Evolutionary conservation across 108 stramenopile genomes (phyloP).

Genomic region (Cyclotella choctawhatcheeana): DNA sequence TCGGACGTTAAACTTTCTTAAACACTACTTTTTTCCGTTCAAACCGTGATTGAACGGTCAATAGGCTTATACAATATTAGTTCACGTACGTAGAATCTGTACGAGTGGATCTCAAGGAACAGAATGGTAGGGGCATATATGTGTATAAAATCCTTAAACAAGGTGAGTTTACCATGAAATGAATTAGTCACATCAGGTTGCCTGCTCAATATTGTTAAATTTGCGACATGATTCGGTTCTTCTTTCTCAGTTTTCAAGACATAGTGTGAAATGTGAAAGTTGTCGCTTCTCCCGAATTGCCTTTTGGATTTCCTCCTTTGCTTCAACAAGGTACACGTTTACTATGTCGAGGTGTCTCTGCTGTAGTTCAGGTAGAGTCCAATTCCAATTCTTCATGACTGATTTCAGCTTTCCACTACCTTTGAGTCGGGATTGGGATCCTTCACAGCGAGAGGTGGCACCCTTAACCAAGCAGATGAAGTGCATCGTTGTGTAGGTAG

Average conservation of each 20-base stretch:
- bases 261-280: slow-evolving; percentile 2
- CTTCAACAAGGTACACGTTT: background rate
- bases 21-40: too few species aligned
- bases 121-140: slow-evolving; percentile 7
- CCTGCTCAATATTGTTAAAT: background rate
- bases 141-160: background rate
- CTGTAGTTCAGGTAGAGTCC: slow-evolving; percentile 4
- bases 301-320: background rate
- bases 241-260: background rate
- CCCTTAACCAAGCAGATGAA: background rate
- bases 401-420: background rate
- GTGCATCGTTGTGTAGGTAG: background rate
- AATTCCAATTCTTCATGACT: slow-evolving; percentile 6
- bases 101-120: too few species aligned
- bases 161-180: background rate
- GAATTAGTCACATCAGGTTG: background rate
- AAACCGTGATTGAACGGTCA: too few species aligned
- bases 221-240: background rate
- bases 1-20: too few species aligned
- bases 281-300: slow-evolving; percentile 1
- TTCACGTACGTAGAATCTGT: too few species aligned
- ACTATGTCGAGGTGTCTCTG: background rate
- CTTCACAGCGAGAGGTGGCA: slow-evolving; percentile 11
- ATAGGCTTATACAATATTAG: too few species aligned
- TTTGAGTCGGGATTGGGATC: background rate